phyloP scores from a whole-genome alignment of 352 stramenopile species.

The Pythium phragmitis region DNA sequence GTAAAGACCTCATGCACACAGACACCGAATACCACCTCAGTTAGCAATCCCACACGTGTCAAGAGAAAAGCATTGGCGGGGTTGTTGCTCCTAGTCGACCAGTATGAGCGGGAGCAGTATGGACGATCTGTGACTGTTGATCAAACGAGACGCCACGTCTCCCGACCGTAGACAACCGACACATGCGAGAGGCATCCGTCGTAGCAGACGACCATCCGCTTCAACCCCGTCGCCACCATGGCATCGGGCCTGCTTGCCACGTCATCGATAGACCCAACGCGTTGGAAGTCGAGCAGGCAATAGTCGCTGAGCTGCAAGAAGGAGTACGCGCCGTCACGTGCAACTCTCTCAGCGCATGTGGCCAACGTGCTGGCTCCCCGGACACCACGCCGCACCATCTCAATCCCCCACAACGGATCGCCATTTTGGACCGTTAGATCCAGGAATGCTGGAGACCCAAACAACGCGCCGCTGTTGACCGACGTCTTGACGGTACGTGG shows the following conservation, averaged over 20 bases:
- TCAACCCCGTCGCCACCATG: no score
- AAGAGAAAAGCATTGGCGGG: no score
- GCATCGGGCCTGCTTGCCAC: no score
- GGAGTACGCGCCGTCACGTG: conserved; percentile 15
- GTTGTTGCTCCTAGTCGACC: no score
- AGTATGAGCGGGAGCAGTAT: no score
- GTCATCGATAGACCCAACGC: background rate
- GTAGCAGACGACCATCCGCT: no score
- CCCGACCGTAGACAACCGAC: no score
- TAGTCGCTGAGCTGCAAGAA: conserved; percentile 14
- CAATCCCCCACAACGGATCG: conserved; percentile 21
- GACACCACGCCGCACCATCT: conserved; percentile 12
- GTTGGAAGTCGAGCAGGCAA: background rate
- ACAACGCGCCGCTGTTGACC: conserved; percentile 22
- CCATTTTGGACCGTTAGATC: conserved; percentile 26
- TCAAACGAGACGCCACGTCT: no score
- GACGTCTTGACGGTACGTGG: conserved; percentile 25
- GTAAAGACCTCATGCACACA: conserved; percentile 1
- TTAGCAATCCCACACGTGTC: no score
- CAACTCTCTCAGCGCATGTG: conserved; percentile 22
- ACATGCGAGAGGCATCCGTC: no score
- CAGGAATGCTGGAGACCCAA: conserved; percentile 24
- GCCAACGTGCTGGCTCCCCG: conserved; percentile 9
- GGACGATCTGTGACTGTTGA: no score
- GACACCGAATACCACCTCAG: background rate